These are phyloP conservation scores for Penicillium oxalicum DNA, from an alignment of 2,329 filamentous ascomycete genomes.

Conservation along the genomic window DNA sequence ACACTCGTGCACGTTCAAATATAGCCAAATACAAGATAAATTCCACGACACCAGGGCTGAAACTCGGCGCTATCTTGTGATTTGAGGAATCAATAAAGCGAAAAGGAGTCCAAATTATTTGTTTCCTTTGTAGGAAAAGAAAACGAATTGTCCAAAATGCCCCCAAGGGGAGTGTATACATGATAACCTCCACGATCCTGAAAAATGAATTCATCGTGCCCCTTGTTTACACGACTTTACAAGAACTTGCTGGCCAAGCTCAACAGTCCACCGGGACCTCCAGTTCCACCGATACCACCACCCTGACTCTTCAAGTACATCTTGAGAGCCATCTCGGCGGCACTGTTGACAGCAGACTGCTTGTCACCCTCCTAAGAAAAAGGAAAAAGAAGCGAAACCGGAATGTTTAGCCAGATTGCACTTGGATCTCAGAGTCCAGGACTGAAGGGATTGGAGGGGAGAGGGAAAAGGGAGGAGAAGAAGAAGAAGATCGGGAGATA, in stretches of 20 bases:
- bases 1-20: no score
- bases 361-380: slow-evolving; percentile 56
- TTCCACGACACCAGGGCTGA: no score
- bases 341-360: slow-evolving; percentile 70
- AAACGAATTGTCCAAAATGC: no score
- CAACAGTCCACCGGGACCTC: slow-evolving; percentile 49
- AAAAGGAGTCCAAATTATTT: no score
- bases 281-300: slow-evolving; percentile 42
- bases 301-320: slow-evolving; percentile 80
- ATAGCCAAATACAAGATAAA: no score
- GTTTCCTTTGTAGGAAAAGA: no score
- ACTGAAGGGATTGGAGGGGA: no score
- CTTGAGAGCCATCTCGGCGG: slow-evolving; percentile 81
- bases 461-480: neutral
- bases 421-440: slow-evolving; percentile 8
- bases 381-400: neutral
- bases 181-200: neutral
- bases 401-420: neutral
- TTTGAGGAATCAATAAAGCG: no score
- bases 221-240: neutral
- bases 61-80: no score
- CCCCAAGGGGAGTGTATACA: neutral
- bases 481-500: neutral
- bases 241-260: slow-evolving; percentile 58
- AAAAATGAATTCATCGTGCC: neutral